These are phyloP conservation scores for Naganishia antarctica DNA, from an alignment of 768 basidiomycete genomes.

Conservation along the genomic window DNA sequence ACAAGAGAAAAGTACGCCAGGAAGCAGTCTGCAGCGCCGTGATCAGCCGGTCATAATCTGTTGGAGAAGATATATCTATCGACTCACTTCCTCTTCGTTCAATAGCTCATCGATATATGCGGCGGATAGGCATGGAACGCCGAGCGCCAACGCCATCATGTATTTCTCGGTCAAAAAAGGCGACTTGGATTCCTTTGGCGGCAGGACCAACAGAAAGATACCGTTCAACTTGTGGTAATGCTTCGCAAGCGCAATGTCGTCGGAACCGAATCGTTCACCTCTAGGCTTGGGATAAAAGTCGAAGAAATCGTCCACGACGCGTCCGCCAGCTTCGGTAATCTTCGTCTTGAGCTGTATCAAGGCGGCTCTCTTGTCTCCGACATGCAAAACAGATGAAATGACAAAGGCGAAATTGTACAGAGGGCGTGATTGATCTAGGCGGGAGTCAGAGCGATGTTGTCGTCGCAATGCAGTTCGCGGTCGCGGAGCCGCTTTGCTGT, in stretches of 20 bases:
- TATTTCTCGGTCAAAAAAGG: conserved; percentile 68
- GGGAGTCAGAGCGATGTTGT: not conserved
- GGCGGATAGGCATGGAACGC: conserved; percentile 70
- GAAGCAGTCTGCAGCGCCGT: conserved; percentile 41
- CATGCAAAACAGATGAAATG: not conserved
- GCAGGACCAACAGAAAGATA: conserved; percentile 40
- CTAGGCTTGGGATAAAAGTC: not conserved
- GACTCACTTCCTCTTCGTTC: conserved; percentile 24
- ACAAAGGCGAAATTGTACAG: conserved; percentile 14
- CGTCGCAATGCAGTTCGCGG: not conserved
- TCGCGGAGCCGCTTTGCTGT: too few species aligned
- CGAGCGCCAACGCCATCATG: conserved; percentile 73
- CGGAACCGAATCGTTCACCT: not conserved
- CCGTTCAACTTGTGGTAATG: conserved; percentile 8
- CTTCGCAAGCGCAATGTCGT: conserved; percentile 3
- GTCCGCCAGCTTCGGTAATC: not conserved
- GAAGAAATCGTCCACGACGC: conserved; percentile 3
- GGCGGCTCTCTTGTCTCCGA: not conserved
- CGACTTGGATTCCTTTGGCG: conserved; percentile 45
- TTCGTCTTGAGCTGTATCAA: not conserved
- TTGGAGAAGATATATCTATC: not conserved
- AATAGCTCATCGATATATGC: conserved; percentile 52
- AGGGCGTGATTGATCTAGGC: not conserved
- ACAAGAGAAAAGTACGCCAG: conserved; percentile 63
- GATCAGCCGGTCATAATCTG: not conserved